These are phyloP conservation scores for Vachellia collinsii DNA, from an alignment of 306 rosid genomes.

Conservation along the genomic window DNA sequence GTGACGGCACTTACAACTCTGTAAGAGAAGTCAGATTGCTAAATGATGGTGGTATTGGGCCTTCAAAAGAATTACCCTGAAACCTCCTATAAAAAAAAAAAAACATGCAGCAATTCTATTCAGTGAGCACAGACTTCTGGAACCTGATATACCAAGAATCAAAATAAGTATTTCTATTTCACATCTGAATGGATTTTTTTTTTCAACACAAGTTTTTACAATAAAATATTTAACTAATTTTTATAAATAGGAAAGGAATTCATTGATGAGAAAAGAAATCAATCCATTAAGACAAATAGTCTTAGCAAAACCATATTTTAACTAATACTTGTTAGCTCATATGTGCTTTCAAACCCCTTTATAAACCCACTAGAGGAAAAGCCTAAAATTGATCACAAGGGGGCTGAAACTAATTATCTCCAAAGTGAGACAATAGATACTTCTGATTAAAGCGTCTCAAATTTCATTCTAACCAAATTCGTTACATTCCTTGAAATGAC, in stretches of 20 bases:
- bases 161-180: not conserved
- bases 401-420: too few species aligned
- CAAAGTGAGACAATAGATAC: too few species aligned
- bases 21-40: conserved; percentile 67
- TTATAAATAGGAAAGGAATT: too few species aligned
- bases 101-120: conserved; percentile 20
- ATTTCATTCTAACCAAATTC: not conserved
- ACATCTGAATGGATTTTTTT: not conserved
- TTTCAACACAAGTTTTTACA: not conserved
- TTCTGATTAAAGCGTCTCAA: too few species aligned
- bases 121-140: conserved; percentile 12
- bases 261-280: too few species aligned
- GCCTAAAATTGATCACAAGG: too few species aligned
- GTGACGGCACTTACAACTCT: conserved; percentile 62
- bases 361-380: not conserved
- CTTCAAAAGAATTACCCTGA: conserved; percentile 81
- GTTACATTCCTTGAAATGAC: not conserved
- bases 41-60: conserved; percentile 69
- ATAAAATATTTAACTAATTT: too few species aligned
- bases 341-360: not conserved
- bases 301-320: too few species aligned
- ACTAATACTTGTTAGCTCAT: not conserved
- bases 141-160: not conserved
- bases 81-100: conserved; percentile 57
- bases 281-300: too few species aligned